Conservation (phyloP, 2,329 filamentous ascomycete species). For the Phyllosticta ampelicida region DNA sequence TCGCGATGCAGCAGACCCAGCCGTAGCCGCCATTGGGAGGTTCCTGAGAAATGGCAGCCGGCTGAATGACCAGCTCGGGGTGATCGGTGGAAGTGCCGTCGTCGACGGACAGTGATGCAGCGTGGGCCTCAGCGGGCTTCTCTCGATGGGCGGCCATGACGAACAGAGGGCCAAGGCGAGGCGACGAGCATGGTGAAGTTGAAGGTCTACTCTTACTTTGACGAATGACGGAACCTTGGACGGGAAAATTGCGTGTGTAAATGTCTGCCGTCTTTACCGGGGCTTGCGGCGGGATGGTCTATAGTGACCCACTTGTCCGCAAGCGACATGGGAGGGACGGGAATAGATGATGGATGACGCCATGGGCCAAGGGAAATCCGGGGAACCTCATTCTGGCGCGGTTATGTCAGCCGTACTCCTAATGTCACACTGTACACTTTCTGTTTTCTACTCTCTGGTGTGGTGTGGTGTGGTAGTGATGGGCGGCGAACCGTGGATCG, state of each 20-base stretch:
- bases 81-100: background rate
- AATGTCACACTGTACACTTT: too few relatives aligned
- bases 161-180: background rate
- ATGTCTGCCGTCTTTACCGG: background rate
- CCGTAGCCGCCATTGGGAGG: conserved; percentile 53
- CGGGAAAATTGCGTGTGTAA: too few relatives aligned
- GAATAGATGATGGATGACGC: background rate
- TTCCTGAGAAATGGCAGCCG: conserved; percentile 19
- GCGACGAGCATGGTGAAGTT: background rate
- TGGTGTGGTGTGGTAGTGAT: background rate
- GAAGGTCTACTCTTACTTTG: background rate
- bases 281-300: background rate
- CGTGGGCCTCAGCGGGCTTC: background rate
- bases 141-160: background rate
- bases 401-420: background rate
- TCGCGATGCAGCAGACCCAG: conserved; percentile 42
- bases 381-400: background rate
- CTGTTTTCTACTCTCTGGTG: too few relatives aligned
- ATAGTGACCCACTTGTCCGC: background rate
- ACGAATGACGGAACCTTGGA: too few relatives aligned
- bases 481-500: background rate
- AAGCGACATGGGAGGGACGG: background rate
- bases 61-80: background rate
- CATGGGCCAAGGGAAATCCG: background rate
- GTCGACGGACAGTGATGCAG: background rate